Evolutionary conservation across 2,329 filamentous ascomycete species (phyloP), one percentile per base, ranked within the genome.

Genomic region (Tolypocladium tropicale): DNA sequence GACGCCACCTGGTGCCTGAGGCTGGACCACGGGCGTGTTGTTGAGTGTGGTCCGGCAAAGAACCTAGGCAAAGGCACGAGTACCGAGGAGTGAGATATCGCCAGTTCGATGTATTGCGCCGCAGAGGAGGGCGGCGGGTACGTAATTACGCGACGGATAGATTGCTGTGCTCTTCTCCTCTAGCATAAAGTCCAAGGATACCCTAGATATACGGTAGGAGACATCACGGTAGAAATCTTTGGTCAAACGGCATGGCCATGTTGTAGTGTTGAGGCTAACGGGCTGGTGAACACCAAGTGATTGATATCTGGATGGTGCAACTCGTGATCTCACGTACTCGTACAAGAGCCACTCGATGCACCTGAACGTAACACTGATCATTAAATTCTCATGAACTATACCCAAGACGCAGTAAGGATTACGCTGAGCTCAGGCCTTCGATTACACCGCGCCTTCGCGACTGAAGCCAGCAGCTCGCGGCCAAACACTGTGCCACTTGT

Each of bases 1-100:
- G 79, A 82, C 57, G 81, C 81, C 0, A 75, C 78, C 53, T 84
- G 77, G 64, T 80, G 77, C 55, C 65, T 84, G 52, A 68, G 80
- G 33, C 62, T 84, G 51, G 79, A 83, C 36, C 69, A 70, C 16
- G 81, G 81, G 2, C 66, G 68, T 18, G 75, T 84, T 0, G 69
- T 82, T 1, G 74, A 75, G 60, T 75, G 75, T 41, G 78, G 79
- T 0, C 76, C 75, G 2, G 65, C 70, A 1, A 59, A 56, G 54
- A 56, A 65, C 28, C 46, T 61, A 16, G 50, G 34, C 4, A 32
- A 34, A 6, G 32, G 21, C 12, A 2, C 25, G 7, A 30, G 23
- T 9, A 16, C 30, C 18, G 48, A 56, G 52, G 48, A 53, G 37
- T 56, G 33, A 51, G 16, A 6, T 21, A 18, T 12, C 21, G 6